Conservation (phyloP, 441 rosid genomes). For the Viola pubescens region DNA sequence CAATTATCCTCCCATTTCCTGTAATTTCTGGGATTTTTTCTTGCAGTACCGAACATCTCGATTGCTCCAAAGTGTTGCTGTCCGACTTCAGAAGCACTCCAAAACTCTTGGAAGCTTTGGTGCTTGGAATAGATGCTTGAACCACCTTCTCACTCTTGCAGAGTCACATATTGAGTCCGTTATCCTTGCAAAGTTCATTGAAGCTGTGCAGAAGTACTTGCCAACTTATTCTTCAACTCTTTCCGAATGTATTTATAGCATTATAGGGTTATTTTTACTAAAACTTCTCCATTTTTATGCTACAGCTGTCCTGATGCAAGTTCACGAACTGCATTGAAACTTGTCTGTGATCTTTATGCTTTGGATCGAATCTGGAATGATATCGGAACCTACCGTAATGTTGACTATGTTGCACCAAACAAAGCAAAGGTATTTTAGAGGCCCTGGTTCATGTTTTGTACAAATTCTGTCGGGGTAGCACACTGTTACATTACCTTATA, state of each 20-base stretch:
- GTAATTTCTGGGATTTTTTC: slow-evolving; percentile 2
- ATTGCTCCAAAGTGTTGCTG: slow-evolving; percentile 77
- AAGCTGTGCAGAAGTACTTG: slow-evolving; percentile 76
- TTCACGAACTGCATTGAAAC: slow-evolving; percentile 68
- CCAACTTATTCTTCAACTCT: not conserved
- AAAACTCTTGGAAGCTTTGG: slow-evolving; percentile 80
- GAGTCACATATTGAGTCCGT: slow-evolving; percentile 96
- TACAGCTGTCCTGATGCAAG: slow-evolving; percentile 73
- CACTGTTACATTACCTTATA: too few species aligned
- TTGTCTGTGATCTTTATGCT: slow-evolving; percentile 92
- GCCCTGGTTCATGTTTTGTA: not conserved
- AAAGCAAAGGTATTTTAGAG: slow-evolving; percentile 76
- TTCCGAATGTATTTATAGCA: not conserved
- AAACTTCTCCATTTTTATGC: slow-evolving; percentile 6
- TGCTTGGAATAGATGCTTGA: slow-evolving; percentile 98
- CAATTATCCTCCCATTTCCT: not conserved
- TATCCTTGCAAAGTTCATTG: slow-evolving; percentile 82
- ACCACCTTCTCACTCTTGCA: slow-evolving; percentile 93
- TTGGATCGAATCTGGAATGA: slow-evolving; percentile 83
- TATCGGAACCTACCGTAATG: slow-evolving; percentile 78
- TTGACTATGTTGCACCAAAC: slow-evolving; percentile 86
- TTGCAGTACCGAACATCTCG: slow-evolving; percentile 92
- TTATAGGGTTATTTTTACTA: too few species aligned
- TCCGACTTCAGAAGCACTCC: slow-evolving; percentile 70
- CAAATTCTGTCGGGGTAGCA: not conserved